Conservation (phyloP, 257 asterid genomes). For the Apocynum venetum region DNA sequence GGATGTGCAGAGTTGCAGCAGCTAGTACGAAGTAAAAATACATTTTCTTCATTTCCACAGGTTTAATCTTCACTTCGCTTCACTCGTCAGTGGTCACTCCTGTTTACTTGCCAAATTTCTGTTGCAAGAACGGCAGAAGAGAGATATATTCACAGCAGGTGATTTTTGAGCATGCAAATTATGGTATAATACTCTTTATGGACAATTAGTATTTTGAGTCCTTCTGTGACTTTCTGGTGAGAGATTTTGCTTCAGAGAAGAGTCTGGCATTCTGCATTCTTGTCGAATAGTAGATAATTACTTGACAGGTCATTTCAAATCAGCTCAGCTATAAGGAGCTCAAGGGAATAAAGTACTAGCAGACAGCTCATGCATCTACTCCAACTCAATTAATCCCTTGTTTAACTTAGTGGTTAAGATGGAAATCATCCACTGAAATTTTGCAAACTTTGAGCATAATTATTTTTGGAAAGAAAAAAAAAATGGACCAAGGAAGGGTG, state of each 20-base stretch:
- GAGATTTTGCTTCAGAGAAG: background rate
- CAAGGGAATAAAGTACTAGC: background rate
- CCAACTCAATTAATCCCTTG: background rate
- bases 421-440: background rate
- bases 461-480: background rate
- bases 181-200: background rate
- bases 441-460: background rate
- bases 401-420: too few relatives aligned
- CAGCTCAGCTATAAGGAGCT: background rate
- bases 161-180: background rate
- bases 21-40: constrained; percentile 4
- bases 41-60: constrained; percentile 9
- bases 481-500: background rate
- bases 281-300: constrained; percentile 3
- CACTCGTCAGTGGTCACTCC: background rate
- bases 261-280: background rate
- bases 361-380: background rate
- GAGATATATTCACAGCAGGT: background rate
- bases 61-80: background rate
- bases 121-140: background rate
- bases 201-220: background rate
- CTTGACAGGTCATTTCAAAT: constrained; percentile 2
- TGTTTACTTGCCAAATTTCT: background rate
- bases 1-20: background rate
- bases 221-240: background rate